phyloP scores from a whole-genome alignment of 129 eudicot genomes.

The Artemisia annua region DNA sequence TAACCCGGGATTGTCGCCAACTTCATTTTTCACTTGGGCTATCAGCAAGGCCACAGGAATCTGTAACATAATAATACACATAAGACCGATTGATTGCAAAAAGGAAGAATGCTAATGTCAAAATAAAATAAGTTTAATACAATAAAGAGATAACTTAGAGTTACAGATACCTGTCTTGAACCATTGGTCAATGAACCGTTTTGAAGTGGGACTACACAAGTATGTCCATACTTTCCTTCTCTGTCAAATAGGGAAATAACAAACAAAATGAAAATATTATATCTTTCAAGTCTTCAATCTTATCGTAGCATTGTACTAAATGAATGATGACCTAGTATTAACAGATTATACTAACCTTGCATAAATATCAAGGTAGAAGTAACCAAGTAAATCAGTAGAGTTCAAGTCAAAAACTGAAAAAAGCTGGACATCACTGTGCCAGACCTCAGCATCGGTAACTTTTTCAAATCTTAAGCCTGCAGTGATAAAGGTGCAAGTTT shows the following conservation, averaged over 20 bases:
- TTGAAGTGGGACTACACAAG: slow-evolving; percentile 94
- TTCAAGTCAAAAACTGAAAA: slow-evolving; percentile 81
- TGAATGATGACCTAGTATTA: slow-evolving; percentile 14
- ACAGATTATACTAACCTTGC: slow-evolving; percentile 53
- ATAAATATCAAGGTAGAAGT: slow-evolving; percentile 82
- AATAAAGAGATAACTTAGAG: no score
- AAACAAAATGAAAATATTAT: slow-evolving; percentile 13
- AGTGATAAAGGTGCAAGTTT: slow-evolving; percentile 24
- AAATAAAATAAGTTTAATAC: no score
- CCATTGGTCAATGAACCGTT: slow-evolving; percentile 54
- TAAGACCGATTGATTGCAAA: background rate
- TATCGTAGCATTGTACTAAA: slow-evolving; percentile 13
- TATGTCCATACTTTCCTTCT: slow-evolving; percentile 91
- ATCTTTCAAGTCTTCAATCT: slow-evolving; percentile 3
- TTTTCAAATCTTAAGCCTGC: slow-evolving; percentile 90
- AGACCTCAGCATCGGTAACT: slow-evolving; percentile 59
- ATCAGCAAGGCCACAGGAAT: slow-evolving; percentile 81
- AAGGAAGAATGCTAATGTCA: background rate
- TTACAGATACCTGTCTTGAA: slow-evolving; percentile 59
- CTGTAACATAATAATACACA: slow-evolving; percentile 38
- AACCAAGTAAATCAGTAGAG: slow-evolving; percentile 66
- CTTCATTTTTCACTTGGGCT: slow-evolving; percentile 67
- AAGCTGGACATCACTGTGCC: slow-evolving; percentile 75
- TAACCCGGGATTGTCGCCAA: slow-evolving; percentile 56
- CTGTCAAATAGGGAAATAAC: slow-evolving; percentile 36